Evolutionary conservation across 2,329 filamentous ascomycete species (phyloP).

Genomic region (Fusarium sp.): DNA sequence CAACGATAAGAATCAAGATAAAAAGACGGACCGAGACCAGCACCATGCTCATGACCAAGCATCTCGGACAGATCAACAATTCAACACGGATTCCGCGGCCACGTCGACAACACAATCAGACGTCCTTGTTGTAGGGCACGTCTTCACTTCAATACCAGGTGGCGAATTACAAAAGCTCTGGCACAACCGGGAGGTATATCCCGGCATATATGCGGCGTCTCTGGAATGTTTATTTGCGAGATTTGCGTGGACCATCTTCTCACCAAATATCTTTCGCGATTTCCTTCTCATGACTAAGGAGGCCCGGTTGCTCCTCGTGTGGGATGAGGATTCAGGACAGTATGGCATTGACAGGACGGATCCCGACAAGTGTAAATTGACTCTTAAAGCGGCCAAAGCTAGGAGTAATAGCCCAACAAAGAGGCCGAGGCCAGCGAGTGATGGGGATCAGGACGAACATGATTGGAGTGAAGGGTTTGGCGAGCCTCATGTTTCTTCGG

Average conservation of each 20-base stretch:
- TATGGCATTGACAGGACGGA: neutral
- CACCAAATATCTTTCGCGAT: constrained; percentile 2
- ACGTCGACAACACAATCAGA: neutral
- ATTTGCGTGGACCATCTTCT: constrained; percentile 12
- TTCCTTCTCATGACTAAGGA: constrained; percentile 1
- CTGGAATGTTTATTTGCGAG: constrained; percentile 5
- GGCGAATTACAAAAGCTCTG: neutral
- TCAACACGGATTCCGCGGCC: neutral
- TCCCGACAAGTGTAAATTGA: neutral
- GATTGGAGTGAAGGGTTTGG: neutral
- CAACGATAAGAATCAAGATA: too few relatives aligned
- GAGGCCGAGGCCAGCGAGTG: neutral
- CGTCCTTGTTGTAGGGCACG: neutral
- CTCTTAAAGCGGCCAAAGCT: neutral
- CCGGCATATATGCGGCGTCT: neutral
- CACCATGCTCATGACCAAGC: neutral
- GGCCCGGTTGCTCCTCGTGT: neutral
- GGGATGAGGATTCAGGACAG: neutral
- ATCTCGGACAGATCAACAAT: neutral
- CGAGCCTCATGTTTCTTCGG: neutral
- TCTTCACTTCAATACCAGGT: neutral
- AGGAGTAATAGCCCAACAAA: constrained; percentile 7
- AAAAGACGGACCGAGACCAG: neutral
- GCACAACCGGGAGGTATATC: neutral
- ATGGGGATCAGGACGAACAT: neutral